phyloP scores from a whole-genome alignment of 768 basidiomycete species.

The Boletus speciosus region DNA sequence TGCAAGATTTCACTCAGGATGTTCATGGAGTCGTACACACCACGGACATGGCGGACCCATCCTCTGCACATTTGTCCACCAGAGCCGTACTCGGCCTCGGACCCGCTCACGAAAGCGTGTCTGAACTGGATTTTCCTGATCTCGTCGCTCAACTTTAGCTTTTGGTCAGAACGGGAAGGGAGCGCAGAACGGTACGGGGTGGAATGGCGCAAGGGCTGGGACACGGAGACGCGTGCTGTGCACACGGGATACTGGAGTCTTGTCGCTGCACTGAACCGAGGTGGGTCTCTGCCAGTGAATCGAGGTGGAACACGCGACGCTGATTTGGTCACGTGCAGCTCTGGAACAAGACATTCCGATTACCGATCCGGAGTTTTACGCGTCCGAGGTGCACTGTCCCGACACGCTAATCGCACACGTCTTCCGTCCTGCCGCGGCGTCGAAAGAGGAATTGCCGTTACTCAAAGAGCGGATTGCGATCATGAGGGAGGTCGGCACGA shows the following conservation, averaged over 20 bases:
- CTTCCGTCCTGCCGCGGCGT: conserved; percentile 59
- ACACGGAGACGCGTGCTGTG: conserved; percentile 42
- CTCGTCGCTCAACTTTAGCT: conserved; percentile 82
- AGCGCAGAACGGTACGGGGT: conserved; percentile 66
- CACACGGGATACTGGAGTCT: conserved; percentile 89
- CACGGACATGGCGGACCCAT: conserved; percentile 72
- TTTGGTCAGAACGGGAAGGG: conserved; percentile 77
- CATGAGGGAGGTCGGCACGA: conserved; percentile 73
- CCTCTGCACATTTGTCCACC: conserved; percentile 69
- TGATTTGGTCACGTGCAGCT: conserved; percentile 40
- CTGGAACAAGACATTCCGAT: conserved; percentile 75
- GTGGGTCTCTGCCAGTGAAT: conserved; percentile 34
- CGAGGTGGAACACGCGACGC: neutral
- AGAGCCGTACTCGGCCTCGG: conserved; percentile 52
- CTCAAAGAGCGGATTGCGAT: conserved; percentile 67
- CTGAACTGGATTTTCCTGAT: conserved; percentile 89
- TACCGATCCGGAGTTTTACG: conserved; percentile 76
- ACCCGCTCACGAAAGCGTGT: conserved; percentile 53
- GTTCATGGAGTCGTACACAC: conserved; percentile 62
- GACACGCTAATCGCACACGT: conserved; percentile 64
- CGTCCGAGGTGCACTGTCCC: conserved; percentile 65
- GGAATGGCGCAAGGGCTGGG: conserved; percentile 72
- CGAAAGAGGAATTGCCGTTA: conserved; percentile 65
- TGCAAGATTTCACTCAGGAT: conserved; percentile 60
- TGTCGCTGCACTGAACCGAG: conserved; percentile 79